Evolutionary conservation across 2,329 filamentous ascomycete species (phyloP), one percentile per base, ranked within the genome.

Genomic region (Aspergillus sp.): DNA sequence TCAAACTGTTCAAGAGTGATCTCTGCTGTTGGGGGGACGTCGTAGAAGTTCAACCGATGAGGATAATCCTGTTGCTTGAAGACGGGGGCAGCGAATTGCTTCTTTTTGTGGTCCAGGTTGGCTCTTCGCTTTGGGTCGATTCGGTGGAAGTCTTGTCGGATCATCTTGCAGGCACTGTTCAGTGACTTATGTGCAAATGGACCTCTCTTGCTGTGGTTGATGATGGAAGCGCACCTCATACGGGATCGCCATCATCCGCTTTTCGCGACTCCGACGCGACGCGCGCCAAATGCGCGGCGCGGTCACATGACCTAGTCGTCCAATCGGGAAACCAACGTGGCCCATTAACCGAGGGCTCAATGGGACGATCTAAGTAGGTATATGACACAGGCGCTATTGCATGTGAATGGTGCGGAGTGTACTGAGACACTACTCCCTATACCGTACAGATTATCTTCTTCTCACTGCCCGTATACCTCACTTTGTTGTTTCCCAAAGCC

Each of bases 1-100:
- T 99, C 94, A 66, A 99, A 99, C 69, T 99, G 87, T 69, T 99
- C 94, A 40, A 99, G 85, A 0, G 91, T 96, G 63, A 99, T 94
- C 68, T 99, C 94, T 45, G 89, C 88, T 0, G 91, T 97, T 0
- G 94, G 94, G 43, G 94, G 89, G 21, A 87, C 81, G 41, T 85
- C 78, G 76, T 99, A 99, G 74, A 97, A 93, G 78, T 95, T 99
- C 66, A 99, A 83, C 52, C 92, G 88, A 71, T 93, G 82, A 13
- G 87, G 85, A 70, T 97, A 99, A 41, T 88, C 81, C 52, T 87
- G 81, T 60, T 91, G 85, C 71, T 89, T 87, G 78, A 86, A 96
- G 50, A 81, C 78, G 16, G 90, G 83, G 17, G 85, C 81, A 52
- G 88, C 88, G 68, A 97, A 97, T 71, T 96, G 92, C 69, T 86